These are phyloP conservation scores for Lasiodiplodia sp. DNA, from an alignment of 2,329 filamentous ascomycete genomes.

Conservation along the genomic window DNA sequence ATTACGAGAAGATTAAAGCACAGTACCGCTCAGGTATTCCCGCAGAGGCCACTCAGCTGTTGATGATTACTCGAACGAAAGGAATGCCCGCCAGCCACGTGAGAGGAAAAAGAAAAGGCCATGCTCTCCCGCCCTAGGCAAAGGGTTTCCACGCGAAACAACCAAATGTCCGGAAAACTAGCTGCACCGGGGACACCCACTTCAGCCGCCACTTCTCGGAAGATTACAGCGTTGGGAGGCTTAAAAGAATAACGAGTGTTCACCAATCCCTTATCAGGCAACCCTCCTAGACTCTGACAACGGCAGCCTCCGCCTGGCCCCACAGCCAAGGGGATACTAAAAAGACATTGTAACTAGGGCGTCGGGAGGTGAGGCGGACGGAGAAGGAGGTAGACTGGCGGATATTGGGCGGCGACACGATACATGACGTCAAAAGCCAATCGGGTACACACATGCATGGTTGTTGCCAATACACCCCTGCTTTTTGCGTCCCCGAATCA, in stretches of 20 bases:
- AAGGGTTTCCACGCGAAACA: background rate
- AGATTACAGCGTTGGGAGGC: background rate
- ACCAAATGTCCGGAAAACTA: background rate
- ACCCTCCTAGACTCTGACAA: background rate
- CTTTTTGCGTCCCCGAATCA: background rate
- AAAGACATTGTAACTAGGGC: background rate
- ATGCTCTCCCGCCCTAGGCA: background rate
- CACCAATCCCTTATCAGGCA: background rate
- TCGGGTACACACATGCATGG: background rate
- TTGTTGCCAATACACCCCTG: background rate
- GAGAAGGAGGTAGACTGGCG: background rate
- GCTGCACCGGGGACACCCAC: background rate
- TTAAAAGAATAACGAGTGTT: background rate
- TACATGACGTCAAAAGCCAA: slow-evolving; percentile 4
- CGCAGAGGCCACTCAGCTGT: no score
- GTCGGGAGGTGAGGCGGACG: background rate
- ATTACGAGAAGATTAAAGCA: no score
- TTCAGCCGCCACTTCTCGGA: background rate
- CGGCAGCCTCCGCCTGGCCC: background rate
- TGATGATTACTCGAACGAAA: background rate
- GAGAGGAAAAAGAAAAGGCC: background rate
- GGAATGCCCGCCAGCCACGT: background rate
- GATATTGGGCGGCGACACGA: background rate
- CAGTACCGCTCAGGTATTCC: no score
- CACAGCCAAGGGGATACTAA: background rate